Conservation (phyloP, 768 basidiomycete genomes). For the Serendipita sp. region DNA sequence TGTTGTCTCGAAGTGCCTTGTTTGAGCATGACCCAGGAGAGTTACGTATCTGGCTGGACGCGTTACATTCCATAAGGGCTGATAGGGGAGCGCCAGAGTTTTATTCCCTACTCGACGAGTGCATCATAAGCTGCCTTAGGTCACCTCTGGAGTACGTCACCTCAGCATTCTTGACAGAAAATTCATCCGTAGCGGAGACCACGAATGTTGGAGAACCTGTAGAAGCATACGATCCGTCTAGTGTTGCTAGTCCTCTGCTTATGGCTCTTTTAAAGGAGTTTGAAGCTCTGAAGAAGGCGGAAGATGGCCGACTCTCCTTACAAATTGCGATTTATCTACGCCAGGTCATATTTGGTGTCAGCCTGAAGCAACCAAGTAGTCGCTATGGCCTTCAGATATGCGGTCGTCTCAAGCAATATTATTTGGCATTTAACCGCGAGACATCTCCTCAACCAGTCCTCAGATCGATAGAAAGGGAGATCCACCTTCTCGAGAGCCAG, state of each 20-base stretch:
- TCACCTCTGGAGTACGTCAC: constrained; percentile 81
- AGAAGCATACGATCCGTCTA: constrained; percentile 7
- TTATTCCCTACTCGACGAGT: constrained; percentile 68
- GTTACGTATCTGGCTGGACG: constrained; percentile 54
- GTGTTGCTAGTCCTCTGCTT: constrained; percentile 51
- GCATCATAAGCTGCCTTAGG: constrained; percentile 63
- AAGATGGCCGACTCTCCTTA: constrained; percentile 34
- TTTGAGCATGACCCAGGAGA: constrained; percentile 69
- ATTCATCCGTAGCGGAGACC: constrained; percentile 7
- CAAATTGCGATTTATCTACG: constrained; percentile 49
- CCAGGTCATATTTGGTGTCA: constrained; percentile 42
- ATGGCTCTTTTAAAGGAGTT: constrained; percentile 71
- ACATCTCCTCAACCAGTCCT: constrained; percentile 8
- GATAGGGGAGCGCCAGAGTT: constrained; percentile 16
- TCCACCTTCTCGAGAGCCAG: constrained; percentile 25
- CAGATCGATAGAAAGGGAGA: constrained; percentile 31
- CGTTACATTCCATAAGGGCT: constrained; percentile 32
- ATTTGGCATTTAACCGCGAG: neutral
- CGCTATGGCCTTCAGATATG: constrained; percentile 23
- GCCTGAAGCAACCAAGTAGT: constrained; percentile 36
- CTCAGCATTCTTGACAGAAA: constrained; percentile 21
- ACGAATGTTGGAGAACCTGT: neutral
- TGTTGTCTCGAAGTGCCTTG: constrained; percentile 58
- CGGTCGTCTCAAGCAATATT: constrained; percentile 25
- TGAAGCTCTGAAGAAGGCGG: constrained; percentile 42